Evolutionary conservation across 371 early-diverging fungal species (phyloP), one percentile per base, ranked within the genome.

Genomic region (Mucor irregularis): DNA sequence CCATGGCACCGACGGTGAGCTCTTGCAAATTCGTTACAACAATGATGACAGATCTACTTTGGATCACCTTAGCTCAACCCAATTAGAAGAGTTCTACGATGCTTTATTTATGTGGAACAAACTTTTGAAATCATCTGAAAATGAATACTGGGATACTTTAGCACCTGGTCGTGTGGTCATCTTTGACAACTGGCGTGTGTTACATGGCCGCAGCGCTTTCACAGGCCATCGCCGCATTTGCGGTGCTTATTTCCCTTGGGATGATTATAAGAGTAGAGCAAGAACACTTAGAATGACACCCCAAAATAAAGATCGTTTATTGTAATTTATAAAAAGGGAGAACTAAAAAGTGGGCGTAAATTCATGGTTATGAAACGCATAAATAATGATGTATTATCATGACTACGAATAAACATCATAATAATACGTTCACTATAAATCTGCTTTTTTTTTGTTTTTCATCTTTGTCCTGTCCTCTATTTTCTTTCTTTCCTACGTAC

Each of bases 171-270:
- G 80, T 24, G 90, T 82, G 3, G 82, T 90, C 10, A 83, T 88
- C 17, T 84, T 95, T 65, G 90, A 95, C 58, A 95, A 95, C 60
- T 92, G 91, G 90, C 78, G 95, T 42, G 87, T 89, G 9, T 62
- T 95, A 57, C 95, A 95, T 69, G 95, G 93, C 2, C 78, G 95
- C 5, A 78, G 81, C 19, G 76, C 81, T 6, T 95, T 92, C 64
- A 84, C 82, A 1, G 94, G 93, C 0, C 80, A 89, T 53, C 69
- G 95, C 29, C 70, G 86, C n/a, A 66, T 95, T 66, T 78, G 81
- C 50, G 94, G 95, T 16, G 79, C 83, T 9, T 95, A 95, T 52
- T 78, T 89, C 37, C 86, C 87, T 49, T 83, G 85, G 80, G 95
- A 95, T 71, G 93, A 95, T 62, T 93, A 84, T 60, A 72, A 80